Percentiles rank a stretch among this genome's conserved stretches.
Evolutionary conservation across 75 land plant genomes (phyloP).

Genomic region (Selaginella moellendorffii): DNA sequence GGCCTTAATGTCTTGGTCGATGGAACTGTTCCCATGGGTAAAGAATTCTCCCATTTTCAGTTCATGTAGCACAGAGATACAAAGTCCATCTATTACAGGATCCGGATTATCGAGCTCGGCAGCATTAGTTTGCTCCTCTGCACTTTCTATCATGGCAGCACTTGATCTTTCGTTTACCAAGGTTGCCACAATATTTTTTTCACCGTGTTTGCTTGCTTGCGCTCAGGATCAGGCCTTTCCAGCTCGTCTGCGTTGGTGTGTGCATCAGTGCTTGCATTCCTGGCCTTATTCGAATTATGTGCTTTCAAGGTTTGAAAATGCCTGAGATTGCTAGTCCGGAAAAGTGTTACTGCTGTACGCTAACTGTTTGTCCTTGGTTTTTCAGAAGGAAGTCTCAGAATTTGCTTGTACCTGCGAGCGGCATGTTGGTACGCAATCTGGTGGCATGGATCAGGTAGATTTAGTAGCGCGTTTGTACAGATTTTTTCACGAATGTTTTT

Average conservation of each 20-base stretch:
- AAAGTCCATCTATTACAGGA: slow-evolving; percentile 31
- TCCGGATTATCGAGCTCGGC: slow-evolving; percentile 97
- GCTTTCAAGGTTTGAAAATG: neutral
- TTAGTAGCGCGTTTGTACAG: neutral
- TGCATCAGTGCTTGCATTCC: slow-evolving; percentile 3
- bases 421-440: slow-evolving; percentile 96
- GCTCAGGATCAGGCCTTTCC: slow-evolving; percentile 5
- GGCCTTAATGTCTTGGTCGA: slow-evolving; percentile 78
- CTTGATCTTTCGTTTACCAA: slow-evolving; percentile 52
- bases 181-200: slow-evolving; percentile 24
- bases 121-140: slow-evolving; percentile 91
- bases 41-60: neutral
- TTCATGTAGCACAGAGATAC: neutral
- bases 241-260: slow-evolving; percentile 10
- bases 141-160: slow-evolving; percentile 85
- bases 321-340: neutral
- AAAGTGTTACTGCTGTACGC: neutral
- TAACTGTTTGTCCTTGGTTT: slow-evolving; percentile 11
- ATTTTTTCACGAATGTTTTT: neutral
- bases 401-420: slow-evolving; percentile 91
- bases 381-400: slow-evolving; percentile 93
- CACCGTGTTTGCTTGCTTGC: neutral
- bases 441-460: slow-evolving; percentile 99
- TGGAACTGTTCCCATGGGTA: slow-evolving; percentile 96
- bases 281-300: neutral